phyloP scores from a whole-genome alignment of 306 rosid genomes.

The Crotalaria pallida region DNA sequence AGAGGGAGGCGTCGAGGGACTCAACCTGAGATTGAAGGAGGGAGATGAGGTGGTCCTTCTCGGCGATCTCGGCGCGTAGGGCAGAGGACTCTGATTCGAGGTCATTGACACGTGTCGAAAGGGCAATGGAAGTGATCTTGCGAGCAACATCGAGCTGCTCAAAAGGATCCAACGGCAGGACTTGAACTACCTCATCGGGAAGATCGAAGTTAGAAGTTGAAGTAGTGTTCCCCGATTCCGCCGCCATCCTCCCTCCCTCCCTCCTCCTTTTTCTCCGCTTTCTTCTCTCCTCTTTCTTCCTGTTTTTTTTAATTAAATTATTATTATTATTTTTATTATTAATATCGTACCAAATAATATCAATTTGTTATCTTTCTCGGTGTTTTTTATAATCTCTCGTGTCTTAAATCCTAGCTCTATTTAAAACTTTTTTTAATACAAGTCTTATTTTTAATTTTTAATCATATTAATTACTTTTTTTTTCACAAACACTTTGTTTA shows the following conservation, averaged over 20 bases:
- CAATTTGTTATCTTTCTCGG: background rate
- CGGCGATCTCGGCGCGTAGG: constrained; percentile 49
- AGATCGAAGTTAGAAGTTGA: constrained; percentile 62
- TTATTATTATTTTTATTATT: background rate
- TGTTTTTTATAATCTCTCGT: too few species aligned
- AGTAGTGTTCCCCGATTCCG: constrained; percentile 58
- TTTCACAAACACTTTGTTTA: too few species aligned
- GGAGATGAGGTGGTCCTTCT: constrained; percentile 54
- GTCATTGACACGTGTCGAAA: constrained; percentile 75
- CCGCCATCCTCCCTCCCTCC: constrained; percentile 8
- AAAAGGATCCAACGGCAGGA: constrained; percentile 90
- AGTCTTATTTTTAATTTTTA: too few species aligned
- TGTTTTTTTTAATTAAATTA: background rate
- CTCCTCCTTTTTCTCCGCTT: background rate
- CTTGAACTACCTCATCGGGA: constrained; percentile 62
- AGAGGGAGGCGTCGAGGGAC: constrained; percentile 60
- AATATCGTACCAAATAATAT: background rate
- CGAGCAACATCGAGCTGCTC: constrained; percentile 96
- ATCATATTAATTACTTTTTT: too few species aligned
- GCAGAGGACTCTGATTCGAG: constrained; percentile 54
- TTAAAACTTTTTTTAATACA: too few species aligned
- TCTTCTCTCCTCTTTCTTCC: background rate
- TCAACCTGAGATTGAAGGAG: constrained; percentile 66
- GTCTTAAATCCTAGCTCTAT: too few species aligned
- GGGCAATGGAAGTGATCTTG: constrained; percentile 82